A percentile compares a stretch with the other conserved stretches of the same genome.
phyloP scores from a whole-genome alignment of 768 basidiomycete genomes.

The Psilocybe cyanescens region DNA sequence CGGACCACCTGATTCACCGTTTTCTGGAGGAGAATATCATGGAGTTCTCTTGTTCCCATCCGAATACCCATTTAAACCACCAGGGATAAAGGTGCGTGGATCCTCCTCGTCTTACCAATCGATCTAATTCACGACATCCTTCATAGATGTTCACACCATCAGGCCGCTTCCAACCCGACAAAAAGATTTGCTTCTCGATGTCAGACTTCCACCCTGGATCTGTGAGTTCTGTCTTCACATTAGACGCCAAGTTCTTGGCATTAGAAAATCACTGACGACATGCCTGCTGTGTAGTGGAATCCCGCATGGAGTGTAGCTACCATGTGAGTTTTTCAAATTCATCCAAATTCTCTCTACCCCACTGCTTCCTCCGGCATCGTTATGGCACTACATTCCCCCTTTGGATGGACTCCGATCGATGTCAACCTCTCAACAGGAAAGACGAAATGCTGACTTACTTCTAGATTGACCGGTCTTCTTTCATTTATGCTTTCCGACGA shows the following conservation, averaged over 20 bases:
- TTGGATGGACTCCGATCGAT: background rate
- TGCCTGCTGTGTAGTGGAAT: conserved; percentile 68
- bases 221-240: conserved; percentile 47
- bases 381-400: conserved; percentile 1
- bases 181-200: conserved; percentile 99
- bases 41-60: conserved; percentile 90
- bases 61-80: conserved; percentile 97
- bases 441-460: conserved; percentile 10
- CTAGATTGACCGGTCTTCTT: conserved; percentile 89
- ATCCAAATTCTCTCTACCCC: conserved; percentile 8
- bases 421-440: conserved; percentile 4
- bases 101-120: background rate
- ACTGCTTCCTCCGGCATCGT: background rate
- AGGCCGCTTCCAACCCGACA: conserved; percentile 88
- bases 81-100: conserved; percentile 84
- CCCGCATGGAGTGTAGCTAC: conserved; percentile 96
- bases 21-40: conserved; percentile 91
- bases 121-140: conserved; percentile 6
- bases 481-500: conserved; percentile 97
- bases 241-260: conserved; percentile 5
- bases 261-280: background rate
- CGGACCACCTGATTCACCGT: conserved; percentile 94
- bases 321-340: conserved; percentile 60
- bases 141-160: conserved; percentile 88
- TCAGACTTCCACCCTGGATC: conserved; percentile 92